Evolutionary conservation across 306 rosid species (phyloP), one percentile per base, ranked within the genome.

Genomic region (Fragaria ananassa): DNA sequence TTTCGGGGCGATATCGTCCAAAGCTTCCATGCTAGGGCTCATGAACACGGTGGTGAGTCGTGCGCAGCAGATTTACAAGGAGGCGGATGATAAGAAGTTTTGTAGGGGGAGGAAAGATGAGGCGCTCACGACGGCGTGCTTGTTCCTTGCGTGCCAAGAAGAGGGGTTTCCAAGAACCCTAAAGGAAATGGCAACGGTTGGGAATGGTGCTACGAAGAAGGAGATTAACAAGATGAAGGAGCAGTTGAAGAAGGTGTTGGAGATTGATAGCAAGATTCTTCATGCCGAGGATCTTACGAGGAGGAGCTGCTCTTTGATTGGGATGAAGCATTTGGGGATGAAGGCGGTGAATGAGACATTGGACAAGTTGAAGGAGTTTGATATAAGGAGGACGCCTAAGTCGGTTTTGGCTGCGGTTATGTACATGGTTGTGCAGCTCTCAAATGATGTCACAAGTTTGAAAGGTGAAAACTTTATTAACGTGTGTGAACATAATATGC

Each of bases 331-430:
- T 13, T 37, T 19, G 1, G 29, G 4, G 37, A 21, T 35, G 0
- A 73, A 45, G 63, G 82, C 74, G 10, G 80, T 70, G 74, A 39
- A 27, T 6, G 82, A 62, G 23, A 56, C 70, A 7, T 14, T 78
- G 8, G 31, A 53, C 11, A 70, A 61, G 4, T 17, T 50, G 13
- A 60, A 69, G 19, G 45, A 74, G 11, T 31, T 6, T 70, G 82
- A 83, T 39, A 25, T 74, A n/a, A 82, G 86, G 66, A 78, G 86
- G 66, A 74, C 8, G 21, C 69, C 80, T 2, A 63, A 11, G 2
- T 74, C 83, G 7, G 49, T 54, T 51, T 10, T 71, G 64, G 79
- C 85, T 4, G 81, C 68, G 0, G 65, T 71, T 17, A 34, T 72
- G 65, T 67, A 44, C 73, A 57, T 67, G 81, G 50, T 68, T 8